phyloP scores from a whole-genome alignment of 345 rosid genomes.

The Eucalyptus globulus region DNA sequence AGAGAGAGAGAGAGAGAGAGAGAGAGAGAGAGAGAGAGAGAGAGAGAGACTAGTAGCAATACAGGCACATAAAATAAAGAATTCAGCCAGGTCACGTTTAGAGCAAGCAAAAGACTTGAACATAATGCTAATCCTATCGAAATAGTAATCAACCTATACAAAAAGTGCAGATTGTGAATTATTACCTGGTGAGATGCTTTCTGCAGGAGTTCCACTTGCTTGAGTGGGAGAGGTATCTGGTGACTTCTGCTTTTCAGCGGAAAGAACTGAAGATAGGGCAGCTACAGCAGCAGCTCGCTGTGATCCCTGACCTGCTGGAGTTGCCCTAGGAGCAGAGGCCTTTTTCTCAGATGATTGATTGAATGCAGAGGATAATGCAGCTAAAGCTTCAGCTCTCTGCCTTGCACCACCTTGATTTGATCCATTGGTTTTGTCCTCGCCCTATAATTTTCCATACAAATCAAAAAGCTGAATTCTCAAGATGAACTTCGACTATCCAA shows the following conservation, averaged over 20 bases:
- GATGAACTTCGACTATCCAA: neutral
- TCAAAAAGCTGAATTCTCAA: neutral
- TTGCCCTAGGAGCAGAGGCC: conserved; percentile 25
- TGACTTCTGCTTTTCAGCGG: conserved; percentile 68
- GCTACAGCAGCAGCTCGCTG: conserved; percentile 98
- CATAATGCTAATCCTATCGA: neutral
- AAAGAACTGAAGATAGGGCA: conserved; percentile 85
- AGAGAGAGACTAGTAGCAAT: neutral
- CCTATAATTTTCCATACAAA: conserved; percentile 3
- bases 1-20: neutral
- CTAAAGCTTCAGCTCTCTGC: conserved; percentile 83
- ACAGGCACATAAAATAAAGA: neutral
- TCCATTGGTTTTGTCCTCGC: conserved; percentile 51
- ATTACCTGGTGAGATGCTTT: conserved; percentile 36
- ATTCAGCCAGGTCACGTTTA: neutral
- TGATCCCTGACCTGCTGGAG: conserved; percentile 38
- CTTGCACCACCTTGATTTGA: conserved; percentile 51
- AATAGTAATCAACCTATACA: neutral
- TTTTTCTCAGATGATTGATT: conserved; percentile 45
- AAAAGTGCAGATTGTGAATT: neutral
- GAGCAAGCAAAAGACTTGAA: neutral
- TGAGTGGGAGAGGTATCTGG: conserved; percentile 57
- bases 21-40: neutral
- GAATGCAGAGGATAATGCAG: conserved; percentile 75
- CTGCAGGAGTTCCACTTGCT: conserved; percentile 28